These are phyloP conservation scores for Ustilago hordei DNA, from an alignment of 1,284 basidiomycete genomes.

Conservation along the genomic window DNA sequence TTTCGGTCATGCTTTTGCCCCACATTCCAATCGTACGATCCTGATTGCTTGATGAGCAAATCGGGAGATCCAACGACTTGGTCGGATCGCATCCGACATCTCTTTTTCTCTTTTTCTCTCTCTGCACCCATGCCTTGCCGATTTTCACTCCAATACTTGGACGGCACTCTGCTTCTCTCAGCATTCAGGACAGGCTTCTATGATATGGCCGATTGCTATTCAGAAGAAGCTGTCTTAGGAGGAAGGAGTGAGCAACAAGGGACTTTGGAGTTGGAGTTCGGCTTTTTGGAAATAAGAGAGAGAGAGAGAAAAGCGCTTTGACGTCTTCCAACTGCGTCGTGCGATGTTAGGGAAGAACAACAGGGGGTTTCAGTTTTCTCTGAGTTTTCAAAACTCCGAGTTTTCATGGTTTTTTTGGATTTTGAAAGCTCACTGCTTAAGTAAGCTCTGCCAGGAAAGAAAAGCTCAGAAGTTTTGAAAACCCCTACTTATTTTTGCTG, in stretches of 20 bases:
- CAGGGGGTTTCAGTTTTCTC: too few species aligned
- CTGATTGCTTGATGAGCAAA: neutral
- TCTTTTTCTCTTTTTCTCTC: neutral
- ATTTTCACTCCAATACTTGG: too few species aligned
- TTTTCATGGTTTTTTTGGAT: too few species aligned
- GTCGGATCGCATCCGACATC: neutral
- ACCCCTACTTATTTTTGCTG: too few species aligned
- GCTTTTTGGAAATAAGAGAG: neutral
- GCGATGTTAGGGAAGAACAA: conserved; percentile 7
- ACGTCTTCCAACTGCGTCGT: conserved; percentile 13
- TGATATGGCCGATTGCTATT: neutral
- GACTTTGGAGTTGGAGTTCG: neutral
- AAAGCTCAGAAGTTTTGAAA: too few species aligned
- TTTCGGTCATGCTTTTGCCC: conserved; percentile 14
- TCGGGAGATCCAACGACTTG: neutral
- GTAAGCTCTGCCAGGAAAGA: too few species aligned
- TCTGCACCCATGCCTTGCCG: neutral
- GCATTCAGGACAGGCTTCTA: neutral
- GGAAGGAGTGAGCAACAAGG: neutral
- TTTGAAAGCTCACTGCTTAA: too few species aligned
- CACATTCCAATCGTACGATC: neutral
- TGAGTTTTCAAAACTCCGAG: too few species aligned
- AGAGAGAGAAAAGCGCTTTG: conserved; percentile 13
- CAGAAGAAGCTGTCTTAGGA: neutral
- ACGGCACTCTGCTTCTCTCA: too few species aligned